phyloP scores from a whole-genome alignment of 2,329 filamentous ascomycete species.

The Colletotrichum falcatum region DNA sequence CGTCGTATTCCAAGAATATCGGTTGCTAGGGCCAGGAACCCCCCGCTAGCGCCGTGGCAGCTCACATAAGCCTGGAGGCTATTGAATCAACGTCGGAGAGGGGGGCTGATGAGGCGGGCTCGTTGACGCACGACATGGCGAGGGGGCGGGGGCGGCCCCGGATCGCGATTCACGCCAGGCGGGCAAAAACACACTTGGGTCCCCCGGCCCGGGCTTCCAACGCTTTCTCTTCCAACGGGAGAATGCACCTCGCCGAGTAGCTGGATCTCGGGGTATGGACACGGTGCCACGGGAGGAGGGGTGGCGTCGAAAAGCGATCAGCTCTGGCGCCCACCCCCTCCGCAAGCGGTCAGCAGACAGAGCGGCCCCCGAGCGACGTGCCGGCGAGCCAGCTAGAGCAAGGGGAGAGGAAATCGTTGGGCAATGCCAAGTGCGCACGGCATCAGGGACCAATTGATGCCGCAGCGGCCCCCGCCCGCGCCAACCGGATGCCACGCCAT shows the following conservation, averaged over 20 bases:
- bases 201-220: constrained; percentile 3
- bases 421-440: constrained; percentile 26
- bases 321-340: not conserved
- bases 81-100: not conserved
- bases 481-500: not conserved
- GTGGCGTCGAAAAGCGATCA: not conserved
- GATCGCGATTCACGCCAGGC: not conserved
- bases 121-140: not conserved
- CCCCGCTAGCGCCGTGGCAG: constrained; percentile 25
- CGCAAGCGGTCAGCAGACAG: not conserved
- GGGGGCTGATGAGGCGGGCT: not conserved
- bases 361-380: not conserved
- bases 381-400: constrained; percentile 4
- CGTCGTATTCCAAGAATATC: constrained; percentile 27
- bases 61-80: constrained; percentile 29
- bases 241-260: not conserved
- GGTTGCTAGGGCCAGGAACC: not conserved
- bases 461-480: constrained; percentile 18
- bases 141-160: too few relatives aligned
- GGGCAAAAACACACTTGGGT: not conserved
- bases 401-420: constrained; percentile 8
- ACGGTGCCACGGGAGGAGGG: not conserved
- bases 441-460: constrained; percentile 20
- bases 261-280: not conserved
- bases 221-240: not conserved